Evolutionary conservation across 2,329 filamentous ascomycete genomes (phyloP), one percentile per base, ranked within the genome.

Genomic region (Aspergillus calidoustus): DNA sequence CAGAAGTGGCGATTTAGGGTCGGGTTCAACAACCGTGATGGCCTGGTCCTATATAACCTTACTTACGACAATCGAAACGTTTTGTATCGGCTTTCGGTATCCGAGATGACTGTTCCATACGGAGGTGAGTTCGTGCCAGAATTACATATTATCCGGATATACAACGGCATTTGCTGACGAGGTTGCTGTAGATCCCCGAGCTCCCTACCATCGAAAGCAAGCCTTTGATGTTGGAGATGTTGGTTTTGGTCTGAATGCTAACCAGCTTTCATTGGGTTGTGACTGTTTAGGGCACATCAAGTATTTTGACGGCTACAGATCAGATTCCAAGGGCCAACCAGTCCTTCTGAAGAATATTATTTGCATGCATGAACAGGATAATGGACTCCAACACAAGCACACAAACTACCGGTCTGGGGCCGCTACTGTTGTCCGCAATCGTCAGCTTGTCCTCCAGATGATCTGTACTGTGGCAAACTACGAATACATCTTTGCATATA

Each of bases 381-480:
- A 82, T 25, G 89, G 89, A 3, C 87, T 90, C 60, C 86, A 86
- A 46, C 89, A 88, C 82, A 91, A 91, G 71, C 89, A 91, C 76
- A 90, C 87, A 53, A 91, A 91, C 74, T 89, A 90, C 76, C 81
- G 89, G 9, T 89, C 87, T 5, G 85, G 84, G 0, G 81, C 86
- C 9, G 87, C 88, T 2, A 87, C 86, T 0, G 82, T 90, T 4
- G 84, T 85, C 19, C 84, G 89, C 22, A 87, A 85, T 64, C 82
- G 89, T 28, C 87, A 91, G 71, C 77, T 91, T 4, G 87, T 91
- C 0, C 72, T 91, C 6, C 89, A 91, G 71, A 86, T 84, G 68
- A 91, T 91, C 72, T 89, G 89, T 76, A 91, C 88, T 0, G 86
- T 91, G 4, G 83, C 87, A 11, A 91, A 91, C 76, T 91, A 91